phyloP scores from a whole-genome alignment of 2,329 filamentous ascomycete species.

The Sclerotinia spermophila region DNA sequence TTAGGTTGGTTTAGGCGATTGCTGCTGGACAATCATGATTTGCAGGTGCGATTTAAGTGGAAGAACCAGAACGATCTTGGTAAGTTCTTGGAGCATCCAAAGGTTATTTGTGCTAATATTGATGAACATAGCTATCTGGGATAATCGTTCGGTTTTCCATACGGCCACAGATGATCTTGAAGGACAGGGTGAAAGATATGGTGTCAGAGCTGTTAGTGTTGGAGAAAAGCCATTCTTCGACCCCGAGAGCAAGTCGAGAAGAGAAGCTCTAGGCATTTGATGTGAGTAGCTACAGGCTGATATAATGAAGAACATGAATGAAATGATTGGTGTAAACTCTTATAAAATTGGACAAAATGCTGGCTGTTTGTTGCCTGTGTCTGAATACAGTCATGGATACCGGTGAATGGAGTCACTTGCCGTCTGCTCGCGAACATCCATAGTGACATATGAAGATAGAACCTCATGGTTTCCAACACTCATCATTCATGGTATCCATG shows the following conservation, averaged over 20 bases:
- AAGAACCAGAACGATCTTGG: slow-evolving; percentile 37
- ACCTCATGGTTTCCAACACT: background rate
- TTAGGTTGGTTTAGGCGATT: slow-evolving; percentile 51
- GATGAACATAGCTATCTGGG: slow-evolving; percentile 48
- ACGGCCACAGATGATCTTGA: slow-evolving; percentile 53
- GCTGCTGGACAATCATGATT: slow-evolving; percentile 52
- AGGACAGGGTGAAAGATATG: slow-evolving; percentile 44
- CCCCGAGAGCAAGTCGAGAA: slow-evolving; percentile 43
- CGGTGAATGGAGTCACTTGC: slow-evolving; percentile 2
- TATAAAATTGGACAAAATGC: background rate
- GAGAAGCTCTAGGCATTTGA: slow-evolving; percentile 38
- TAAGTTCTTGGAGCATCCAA: background rate
- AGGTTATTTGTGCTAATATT: background rate
- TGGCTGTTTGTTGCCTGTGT: background rate
- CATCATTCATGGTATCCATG: background rate
- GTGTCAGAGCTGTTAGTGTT: slow-evolving; percentile 47
- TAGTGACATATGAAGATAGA: background rate
- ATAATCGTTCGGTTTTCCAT: slow-evolving; percentile 53
- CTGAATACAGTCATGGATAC: background rate
- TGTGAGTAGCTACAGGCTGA: background rate
- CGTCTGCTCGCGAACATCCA: background rate
- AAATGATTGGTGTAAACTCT: background rate
- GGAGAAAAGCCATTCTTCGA: slow-evolving; percentile 51
- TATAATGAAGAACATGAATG: background rate
- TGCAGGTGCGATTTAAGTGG: slow-evolving; percentile 47